These are phyloP conservation scores for Geotrichum restrictum DNA, from an alignment of 1,139 yeast genomes.

Conservation along the genomic window DNA sequence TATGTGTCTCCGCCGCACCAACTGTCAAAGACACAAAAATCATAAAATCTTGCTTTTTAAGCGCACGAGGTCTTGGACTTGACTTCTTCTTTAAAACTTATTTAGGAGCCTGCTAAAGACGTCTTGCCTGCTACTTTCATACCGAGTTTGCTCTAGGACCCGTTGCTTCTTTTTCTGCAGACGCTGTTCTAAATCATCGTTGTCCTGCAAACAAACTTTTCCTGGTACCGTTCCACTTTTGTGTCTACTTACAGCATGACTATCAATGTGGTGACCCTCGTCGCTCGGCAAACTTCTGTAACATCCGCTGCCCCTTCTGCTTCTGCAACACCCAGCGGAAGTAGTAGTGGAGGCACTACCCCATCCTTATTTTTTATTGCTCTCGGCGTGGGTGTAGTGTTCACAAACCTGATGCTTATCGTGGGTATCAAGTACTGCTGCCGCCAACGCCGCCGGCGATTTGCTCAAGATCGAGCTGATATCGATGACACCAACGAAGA, in stretches of 20 bases:
- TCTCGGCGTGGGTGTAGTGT: slow-evolving; percentile 41
- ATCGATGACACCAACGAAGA: slow-evolving; percentile 2
- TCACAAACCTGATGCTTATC: slow-evolving; percentile 39
- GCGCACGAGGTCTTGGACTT: too few species aligned
- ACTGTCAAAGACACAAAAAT: too few species aligned
- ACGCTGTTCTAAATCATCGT: too few species aligned
- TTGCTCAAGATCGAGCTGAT: background rate
- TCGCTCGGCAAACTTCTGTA: background rate
- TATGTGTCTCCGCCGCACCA: too few species aligned
- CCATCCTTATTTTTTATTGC: slow-evolving; percentile 41
- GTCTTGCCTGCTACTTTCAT: background rate
- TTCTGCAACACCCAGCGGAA: background rate
- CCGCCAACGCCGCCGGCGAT: slow-evolving; percentile 26
- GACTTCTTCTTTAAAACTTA: too few species aligned
- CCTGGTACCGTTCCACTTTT: background rate
- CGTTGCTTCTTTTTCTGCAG: background rate
- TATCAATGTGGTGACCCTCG: background rate
- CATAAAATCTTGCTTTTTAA: too few species aligned
- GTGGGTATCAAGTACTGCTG: slow-evolving; percentile 39
- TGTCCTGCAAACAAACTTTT: too few species aligned
- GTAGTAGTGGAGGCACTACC: slow-evolving; percentile 20
- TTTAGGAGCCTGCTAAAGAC: too few species aligned
- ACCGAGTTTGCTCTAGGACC: background rate
- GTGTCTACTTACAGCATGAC: background rate
- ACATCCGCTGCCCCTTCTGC: slow-evolving; percentile 1